These are phyloP conservation scores for Colletotrichum spinosum DNA, from an alignment of 2,329 filamentous ascomycete species.

Conservation along the genomic window DNA sequence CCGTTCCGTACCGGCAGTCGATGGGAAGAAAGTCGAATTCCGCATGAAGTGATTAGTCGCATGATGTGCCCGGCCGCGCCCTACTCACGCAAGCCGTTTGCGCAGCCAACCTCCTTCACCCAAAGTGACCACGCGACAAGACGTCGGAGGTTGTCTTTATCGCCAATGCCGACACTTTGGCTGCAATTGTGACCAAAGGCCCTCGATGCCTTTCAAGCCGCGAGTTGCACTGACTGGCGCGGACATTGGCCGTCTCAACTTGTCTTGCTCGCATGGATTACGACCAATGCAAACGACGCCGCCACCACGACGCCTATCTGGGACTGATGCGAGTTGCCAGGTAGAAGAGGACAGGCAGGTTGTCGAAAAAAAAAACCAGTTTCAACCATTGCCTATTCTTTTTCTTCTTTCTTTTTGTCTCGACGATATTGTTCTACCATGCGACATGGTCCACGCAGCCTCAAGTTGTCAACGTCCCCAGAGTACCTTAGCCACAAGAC, in stretches of 20 bases:
- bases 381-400: no score
- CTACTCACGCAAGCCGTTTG: no score
- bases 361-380: no score
- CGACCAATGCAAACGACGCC: neutral
- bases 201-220: neutral
- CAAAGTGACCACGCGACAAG: neutral
- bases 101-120: slow-evolving; percentile 4
- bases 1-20: neutral
- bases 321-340: neutral
- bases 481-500: no score
- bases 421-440: no score
- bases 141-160: neutral
- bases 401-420: no score
- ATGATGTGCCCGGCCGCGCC: slow-evolving; percentile 17
- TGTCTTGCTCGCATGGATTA: slow-evolving; percentile 13
- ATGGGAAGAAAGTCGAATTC: slow-evolving; percentile 9
- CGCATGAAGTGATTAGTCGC: slow-evolving; percentile 2
- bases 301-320: neutral
- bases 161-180: neutral
- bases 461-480: no score
- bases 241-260: slow-evolving; percentile 13
- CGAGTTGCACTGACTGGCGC: slow-evolving; percentile 9
- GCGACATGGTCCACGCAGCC: no score
- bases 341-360: neutral
- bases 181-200: neutral